Evolutionary conservation across 2,329 filamentous ascomycete genomes (phyloP).

Genomic region (Pyrenophora graminea): DNA sequence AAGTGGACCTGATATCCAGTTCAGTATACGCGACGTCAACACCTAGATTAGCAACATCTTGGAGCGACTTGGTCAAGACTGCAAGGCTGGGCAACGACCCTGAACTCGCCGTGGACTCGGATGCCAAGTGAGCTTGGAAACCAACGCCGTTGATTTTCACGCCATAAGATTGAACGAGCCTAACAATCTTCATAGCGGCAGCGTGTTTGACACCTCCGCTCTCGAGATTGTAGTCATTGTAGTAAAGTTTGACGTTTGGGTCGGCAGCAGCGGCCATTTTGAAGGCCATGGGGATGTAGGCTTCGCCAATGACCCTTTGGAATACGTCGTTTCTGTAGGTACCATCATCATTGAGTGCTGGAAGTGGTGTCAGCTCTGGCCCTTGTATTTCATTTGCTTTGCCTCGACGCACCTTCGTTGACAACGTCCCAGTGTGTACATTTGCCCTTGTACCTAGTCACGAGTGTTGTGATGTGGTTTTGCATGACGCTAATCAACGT

Average conservation of each 20-base stretch:
- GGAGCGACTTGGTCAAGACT: constrained; percentile 53
- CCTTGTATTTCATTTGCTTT: background rate
- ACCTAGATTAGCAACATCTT: constrained; percentile 56
- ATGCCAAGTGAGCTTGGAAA: constrained; percentile 61
- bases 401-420: constrained; percentile 34
- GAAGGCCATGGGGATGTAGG: constrained; percentile 64
- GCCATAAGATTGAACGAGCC: constrained; percentile 45
- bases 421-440: constrained; percentile 47
- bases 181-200: constrained; percentile 41
- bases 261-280: constrained; percentile 60
- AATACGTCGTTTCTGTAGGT: constrained; percentile 60
- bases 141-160: constrained; percentile 64
- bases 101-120: constrained; percentile 54
- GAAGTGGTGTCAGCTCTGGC: background rate
- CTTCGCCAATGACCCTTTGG: constrained; percentile 59
- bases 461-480: constrained; percentile 46
- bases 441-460: constrained; percentile 44
- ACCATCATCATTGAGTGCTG: constrained; percentile 62
- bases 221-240: constrained; percentile 69
- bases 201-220: constrained; percentile 51
- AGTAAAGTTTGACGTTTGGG: constrained; percentile 62
- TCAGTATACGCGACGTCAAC: constrained; percentile 67
- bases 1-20: constrained; percentile 59
- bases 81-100: constrained; percentile 50
- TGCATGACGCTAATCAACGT: constrained; percentile 46